These are phyloP conservation scores for Friedmanniomyces simplex DNA, from an alignment of 495 filamentous ascomycete genomes.

Conservation along the genomic window DNA sequence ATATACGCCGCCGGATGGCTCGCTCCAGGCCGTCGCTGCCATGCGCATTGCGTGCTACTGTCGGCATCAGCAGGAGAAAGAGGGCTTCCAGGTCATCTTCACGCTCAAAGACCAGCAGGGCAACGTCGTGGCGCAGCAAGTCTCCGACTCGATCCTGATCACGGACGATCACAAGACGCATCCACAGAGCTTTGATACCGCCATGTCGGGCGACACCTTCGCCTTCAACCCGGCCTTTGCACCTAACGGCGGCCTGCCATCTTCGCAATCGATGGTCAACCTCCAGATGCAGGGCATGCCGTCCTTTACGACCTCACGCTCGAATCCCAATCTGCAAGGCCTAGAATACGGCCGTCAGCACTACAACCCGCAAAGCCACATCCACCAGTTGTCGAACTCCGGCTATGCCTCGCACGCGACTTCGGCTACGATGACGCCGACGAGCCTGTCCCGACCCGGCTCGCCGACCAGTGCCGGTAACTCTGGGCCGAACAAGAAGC, in stretches of 20 bases:
- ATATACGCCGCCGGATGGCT: constrained; percentile 42
- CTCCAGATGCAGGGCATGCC: constrained; percentile 4
- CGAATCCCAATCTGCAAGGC: constrained; percentile 17
- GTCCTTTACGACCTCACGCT: constrained; percentile 15
- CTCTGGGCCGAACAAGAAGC: constrained; percentile 55
- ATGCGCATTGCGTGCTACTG: constrained; percentile 99
- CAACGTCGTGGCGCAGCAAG: constrained; percentile 68
- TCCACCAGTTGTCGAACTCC: constrained; percentile 15
- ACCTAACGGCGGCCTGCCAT: constrained; percentile 4
- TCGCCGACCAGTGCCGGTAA: constrained; percentile 49
- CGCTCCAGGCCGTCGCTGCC: constrained; percentile 65
- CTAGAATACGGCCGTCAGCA: constrained; percentile 8
- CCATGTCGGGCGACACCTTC: constrained; percentile 2
- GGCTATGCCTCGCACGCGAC: constrained; percentile 33
- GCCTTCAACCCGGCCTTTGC: neutral
- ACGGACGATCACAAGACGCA: constrained; percentile 95
- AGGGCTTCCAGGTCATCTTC: constrained; percentile 89
- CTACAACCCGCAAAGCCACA: constrained; percentile 17
- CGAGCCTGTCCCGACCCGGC: constrained; percentile 58
- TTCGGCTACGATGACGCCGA: constrained; percentile 46
- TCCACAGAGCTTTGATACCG: constrained; percentile 5
- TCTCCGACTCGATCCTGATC: constrained; percentile 81
- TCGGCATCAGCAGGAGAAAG: constrained; percentile 82
- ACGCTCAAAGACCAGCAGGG: constrained; percentile 72
- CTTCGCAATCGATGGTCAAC: constrained; percentile 17